Conservation (phyloP, 768 basidiomycete genomes). For the Panellus pusillus region DNA sequence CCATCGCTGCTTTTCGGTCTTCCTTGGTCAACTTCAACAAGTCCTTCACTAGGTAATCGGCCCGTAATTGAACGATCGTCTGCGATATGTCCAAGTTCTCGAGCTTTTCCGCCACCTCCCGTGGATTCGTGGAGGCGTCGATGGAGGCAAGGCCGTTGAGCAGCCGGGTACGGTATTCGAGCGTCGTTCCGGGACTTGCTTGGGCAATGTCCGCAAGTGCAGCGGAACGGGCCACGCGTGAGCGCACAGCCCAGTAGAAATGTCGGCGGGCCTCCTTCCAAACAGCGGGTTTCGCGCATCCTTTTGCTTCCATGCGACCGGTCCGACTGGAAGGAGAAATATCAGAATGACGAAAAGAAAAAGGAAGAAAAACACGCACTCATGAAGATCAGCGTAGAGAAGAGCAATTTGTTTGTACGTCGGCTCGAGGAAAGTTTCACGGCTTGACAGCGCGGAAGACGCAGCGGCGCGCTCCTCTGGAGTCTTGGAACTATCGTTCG, state of each 20-base stretch:
- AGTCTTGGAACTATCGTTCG: constrained; percentile 70
- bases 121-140: constrained; percentile 53
- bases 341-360: background rate
- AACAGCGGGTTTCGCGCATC: constrained; percentile 80
- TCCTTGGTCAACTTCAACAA: constrained; percentile 69
- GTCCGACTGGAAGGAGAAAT: constrained; percentile 59
- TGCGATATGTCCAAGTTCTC: constrained; percentile 70
- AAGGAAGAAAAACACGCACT: constrained; percentile 53
- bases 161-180: constrained; percentile 65
- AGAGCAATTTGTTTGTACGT: constrained; percentile 93
- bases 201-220: constrained; percentile 64
- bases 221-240: constrained; percentile 69
- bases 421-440: constrained; percentile 82
- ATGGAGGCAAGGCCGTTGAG: constrained; percentile 62
- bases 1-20: constrained; percentile 75
- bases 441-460: constrained; percentile 62
- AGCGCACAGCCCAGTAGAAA: constrained; percentile 93
- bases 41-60: constrained; percentile 65
- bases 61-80: constrained; percentile 62
- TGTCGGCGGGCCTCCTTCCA: constrained; percentile 89
- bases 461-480: constrained; percentile 75
- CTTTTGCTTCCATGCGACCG: constrained; percentile 97
- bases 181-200: constrained; percentile 69
- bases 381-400: constrained; percentile 94
- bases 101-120: constrained; percentile 59